Evolutionary conservation across 805 yeast species (phyloP), one percentile per base, ranked within the genome.

Genomic region (Scheffersomyces spartinae): DNA sequence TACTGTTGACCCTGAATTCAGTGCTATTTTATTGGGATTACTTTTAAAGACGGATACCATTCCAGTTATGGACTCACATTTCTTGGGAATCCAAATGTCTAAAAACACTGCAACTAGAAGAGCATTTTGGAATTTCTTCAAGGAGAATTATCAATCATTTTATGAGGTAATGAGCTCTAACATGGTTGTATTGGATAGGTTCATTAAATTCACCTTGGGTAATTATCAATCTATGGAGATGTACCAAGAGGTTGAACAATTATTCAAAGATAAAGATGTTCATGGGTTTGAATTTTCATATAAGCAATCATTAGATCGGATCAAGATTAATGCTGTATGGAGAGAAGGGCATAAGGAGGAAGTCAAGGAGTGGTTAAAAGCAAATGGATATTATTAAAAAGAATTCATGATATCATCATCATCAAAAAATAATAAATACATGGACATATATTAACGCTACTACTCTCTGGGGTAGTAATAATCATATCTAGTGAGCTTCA

Each of bases 61-160:
- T 18, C 71, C 72, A 0, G 59, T 58, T 13, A 76, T 75, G 76
- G 79, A 75, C 39, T 57, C 67, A 11, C 71, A 68, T 38, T 68
- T 64, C 40, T 49, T 74, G 26, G 64, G 67, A 3, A 43, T 40
- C 6, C 46, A 68, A 14, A 51, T 74, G 18, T 58, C 69, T n/a
- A 36, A 47, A 6, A 74, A 74, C 42, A 33, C 61, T 5, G 38
- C 36, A 8, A 52, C 68, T 1, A 61, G 70, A 24, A 45, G 49
- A 24, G 30, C 33, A 23, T 62, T 66, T 35, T 71, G 78, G 76
- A 32, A 47, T 3, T 73, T 49, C 36, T 57, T 73, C 50, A 57
- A 61, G 34, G 39, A 38, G 7, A 61, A 72, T 44, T 74, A 71
- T 53, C 50, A 45, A 13, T 42, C 30, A 6, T 54, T 74, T 32